These are phyloP conservation scores for Fusarium tanahbumbuense DNA, from an alignment of 2,329 filamentous ascomycete species.

Conservation along the genomic window DNA sequence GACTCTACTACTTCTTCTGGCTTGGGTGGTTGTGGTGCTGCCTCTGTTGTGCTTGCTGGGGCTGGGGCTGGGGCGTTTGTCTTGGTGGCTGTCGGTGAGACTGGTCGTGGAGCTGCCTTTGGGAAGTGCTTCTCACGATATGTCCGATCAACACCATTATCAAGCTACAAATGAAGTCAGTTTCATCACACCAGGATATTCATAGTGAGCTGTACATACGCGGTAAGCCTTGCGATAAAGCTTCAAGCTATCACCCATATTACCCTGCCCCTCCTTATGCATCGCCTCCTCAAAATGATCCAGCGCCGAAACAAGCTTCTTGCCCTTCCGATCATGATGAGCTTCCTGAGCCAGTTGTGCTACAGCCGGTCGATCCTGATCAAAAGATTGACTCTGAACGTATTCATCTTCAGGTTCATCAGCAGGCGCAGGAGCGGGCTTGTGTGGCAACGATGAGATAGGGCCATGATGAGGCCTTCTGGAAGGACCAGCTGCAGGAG, in stretches of 20 bases:
- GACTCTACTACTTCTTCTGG: conserved; percentile 61
- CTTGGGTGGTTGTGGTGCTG: neutral
- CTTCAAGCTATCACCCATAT: conserved; percentile 86
- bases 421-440: conserved; percentile 13
- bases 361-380: conserved; percentile 36
- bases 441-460: conserved; percentile 38
- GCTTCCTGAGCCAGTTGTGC: conserved; percentile 9
- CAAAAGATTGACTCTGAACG: conserved; percentile 51
- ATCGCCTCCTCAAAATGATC: conserved; percentile 95
- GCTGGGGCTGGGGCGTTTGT: neutral
- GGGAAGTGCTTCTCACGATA: conserved; percentile 96
- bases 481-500: conserved; percentile 20
- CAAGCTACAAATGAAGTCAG: conserved; percentile 68
- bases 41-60: conserved; percentile 1
- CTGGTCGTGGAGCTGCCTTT: conserved; percentile 28
- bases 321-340: conserved; percentile 30
- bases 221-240: conserved; percentile 92
- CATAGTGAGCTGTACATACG: conserved; percentile 58
- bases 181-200: neutral
- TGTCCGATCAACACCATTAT: conserved; percentile 82
- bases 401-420: conserved; percentile 54
- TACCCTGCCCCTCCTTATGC: conserved; percentile 86
- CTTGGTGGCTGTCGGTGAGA: conserved; percentile 39
- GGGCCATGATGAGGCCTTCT: conserved; percentile 33
- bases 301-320: conserved; percentile 77